A percentile compares a stretch with the other conserved stretches of the same genome.
Conservation (phyloP, 148 eudicot genomes). For the Camellia granthamiana region DNA sequence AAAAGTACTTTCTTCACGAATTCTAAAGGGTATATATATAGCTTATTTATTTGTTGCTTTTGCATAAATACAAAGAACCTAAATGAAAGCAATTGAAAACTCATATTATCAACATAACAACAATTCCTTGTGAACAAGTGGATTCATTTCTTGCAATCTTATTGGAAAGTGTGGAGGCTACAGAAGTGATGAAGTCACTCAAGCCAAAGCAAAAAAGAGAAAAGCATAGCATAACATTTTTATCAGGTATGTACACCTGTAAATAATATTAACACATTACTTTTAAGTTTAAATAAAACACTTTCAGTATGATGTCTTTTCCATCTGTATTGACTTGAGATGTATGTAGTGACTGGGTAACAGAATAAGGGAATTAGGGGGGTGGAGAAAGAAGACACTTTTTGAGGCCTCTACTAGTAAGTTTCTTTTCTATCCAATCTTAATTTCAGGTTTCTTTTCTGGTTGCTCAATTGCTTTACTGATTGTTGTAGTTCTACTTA, state of each 20-base stretch:
- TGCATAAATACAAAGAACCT: background rate
- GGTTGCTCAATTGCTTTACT: constrained; percentile 68
- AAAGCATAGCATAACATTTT: constrained; percentile 64
- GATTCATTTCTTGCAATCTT: constrained; percentile 18
- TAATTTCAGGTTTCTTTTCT: constrained; percentile 57
- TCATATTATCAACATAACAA: background rate
- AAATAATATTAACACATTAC: background rate
- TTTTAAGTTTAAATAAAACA: background rate
- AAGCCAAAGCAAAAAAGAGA: constrained; percentile 57
- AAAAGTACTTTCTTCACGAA: background rate
- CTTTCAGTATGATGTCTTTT: background rate
- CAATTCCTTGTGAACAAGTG: background rate
- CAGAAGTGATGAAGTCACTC: constrained; percentile 69
- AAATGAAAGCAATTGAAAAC: background rate
- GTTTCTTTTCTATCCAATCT: background rate
- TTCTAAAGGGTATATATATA: background rate
- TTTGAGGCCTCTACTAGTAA: no score
- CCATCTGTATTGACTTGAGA: background rate
- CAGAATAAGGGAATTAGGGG: background rate
- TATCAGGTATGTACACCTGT: constrained; percentile 43
- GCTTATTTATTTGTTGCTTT: background rate
- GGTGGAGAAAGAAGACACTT: no score
- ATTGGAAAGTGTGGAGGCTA: constrained; percentile 57
- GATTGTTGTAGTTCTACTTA: constrained; percentile 53
- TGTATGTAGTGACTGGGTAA: background rate